Conservation (phyloP, 2,329 filamentous ascomycete species). For the Apiospora marii region DNA sequence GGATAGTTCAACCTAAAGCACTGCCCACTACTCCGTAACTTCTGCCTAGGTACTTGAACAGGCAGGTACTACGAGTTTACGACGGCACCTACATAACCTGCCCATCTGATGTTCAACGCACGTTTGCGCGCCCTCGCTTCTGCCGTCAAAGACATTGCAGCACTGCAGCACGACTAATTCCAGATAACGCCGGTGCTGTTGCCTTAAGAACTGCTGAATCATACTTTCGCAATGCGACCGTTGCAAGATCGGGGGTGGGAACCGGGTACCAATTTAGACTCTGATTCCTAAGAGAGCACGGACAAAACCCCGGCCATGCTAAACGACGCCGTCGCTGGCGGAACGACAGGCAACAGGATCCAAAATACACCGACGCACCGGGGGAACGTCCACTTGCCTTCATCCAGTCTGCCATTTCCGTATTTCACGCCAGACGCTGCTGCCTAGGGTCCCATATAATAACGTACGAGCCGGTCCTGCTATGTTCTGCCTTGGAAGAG, state of each 20-base stretch:
- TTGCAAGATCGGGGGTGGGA: neutral
- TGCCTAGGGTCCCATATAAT: too few species aligned
- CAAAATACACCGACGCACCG: neutral
- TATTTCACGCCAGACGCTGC: too few species aligned
- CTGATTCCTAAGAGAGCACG: neutral
- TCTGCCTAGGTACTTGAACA: too few species aligned
- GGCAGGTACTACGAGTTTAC: too few species aligned
- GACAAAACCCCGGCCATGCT: neutral
- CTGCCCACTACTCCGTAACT: too few species aligned
- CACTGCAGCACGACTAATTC: too few species aligned
- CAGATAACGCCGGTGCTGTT: neutral
- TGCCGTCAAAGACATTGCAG: neutral
- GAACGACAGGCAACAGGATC: neutral
- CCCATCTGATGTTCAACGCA: neutral
- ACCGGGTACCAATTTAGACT: neutral
- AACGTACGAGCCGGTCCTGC: too few species aligned
- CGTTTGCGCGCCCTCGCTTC: neutral
- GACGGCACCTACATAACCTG: too few species aligned
- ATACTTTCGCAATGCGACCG: neutral
- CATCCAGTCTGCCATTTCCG: too few species aligned
- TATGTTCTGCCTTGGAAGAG: too few species aligned
- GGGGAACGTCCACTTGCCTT: too few species aligned
- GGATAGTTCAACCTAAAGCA: neutral
- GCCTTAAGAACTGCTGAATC: neutral
- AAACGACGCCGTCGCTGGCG: neutral